Evolutionary conservation across 768 basidiomycete genomes (phyloP), one percentile per base, ranked within the genome.

Genomic region (Pleurotus citrinopileatus): DNA sequence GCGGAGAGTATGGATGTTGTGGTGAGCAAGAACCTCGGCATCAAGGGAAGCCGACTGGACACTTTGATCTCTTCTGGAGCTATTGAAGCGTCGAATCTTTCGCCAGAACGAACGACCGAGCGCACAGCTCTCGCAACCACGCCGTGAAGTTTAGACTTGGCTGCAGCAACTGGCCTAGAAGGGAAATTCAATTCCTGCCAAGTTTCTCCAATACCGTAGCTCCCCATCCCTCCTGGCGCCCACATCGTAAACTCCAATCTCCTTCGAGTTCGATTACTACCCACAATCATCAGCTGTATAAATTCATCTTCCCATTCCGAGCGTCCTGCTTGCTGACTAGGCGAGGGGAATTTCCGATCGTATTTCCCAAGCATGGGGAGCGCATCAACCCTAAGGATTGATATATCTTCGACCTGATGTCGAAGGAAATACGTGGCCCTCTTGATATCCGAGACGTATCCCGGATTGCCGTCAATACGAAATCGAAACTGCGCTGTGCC

Each of bases 401-500:
- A 17, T 8, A 42, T 42, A 42, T 42, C 40, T 9, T 42, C 40
- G 13, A 42, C 40, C 20, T 42, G 40, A 22, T 42, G 13, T n/a
- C 15, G 20, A 8, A 42, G 40, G 19, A 42, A 22, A 8, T 20
- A 17, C 2, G n/a, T 42, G 12, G 40, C 40, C 2, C 40, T 8
- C 20, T 22, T 42, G 40, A 42, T 42, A 42, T 42, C 40, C n/a
- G 40, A 8, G 15, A 42, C n/a, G 40, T 42, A 42, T n/a, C 40
- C 40, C 9, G 15, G 2, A 62, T 74, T 40, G 38, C 46, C 12
- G 37, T 75, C 9, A 47, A 57, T 26, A 53, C 56, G 4, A 65
- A 66, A 57, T 52, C 73, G 7, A 76, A 68, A 58, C 60, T 77
- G 9, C 73, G 47, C n/a, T 9, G 15, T 42, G 40, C 20, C 40